These are phyloP conservation scores for Elaeagnus macrophylla DNA, from an alignment of 306 rosid species.

Conservation along the genomic window DNA sequence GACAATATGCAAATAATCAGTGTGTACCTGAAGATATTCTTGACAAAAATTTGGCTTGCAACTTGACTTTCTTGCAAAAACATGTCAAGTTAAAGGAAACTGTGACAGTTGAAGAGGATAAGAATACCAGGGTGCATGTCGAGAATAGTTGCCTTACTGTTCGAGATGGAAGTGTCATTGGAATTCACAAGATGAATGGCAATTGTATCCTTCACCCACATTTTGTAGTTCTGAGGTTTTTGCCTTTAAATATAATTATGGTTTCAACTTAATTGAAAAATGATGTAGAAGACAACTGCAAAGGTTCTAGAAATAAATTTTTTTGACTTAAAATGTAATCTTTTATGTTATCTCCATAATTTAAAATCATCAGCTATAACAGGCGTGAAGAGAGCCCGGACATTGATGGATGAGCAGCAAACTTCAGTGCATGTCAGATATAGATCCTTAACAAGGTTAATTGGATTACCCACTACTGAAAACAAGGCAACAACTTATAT, in stretches of 20 bases:
- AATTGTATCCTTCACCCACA: conserved; percentile 36
- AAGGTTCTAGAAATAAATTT: too few species aligned
- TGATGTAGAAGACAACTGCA: too few species aligned
- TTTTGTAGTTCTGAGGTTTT: too few species aligned
- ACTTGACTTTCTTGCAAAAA: conserved; percentile 23
- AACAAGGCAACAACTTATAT: not conserved
- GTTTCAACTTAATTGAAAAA: too few species aligned
- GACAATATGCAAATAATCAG: conserved; percentile 1
- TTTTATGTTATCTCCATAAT: conserved; percentile 31
- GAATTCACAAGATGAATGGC: conserved; percentile 29
- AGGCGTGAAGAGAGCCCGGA: conserved; percentile 67
- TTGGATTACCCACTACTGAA: conserved; percentile 13
- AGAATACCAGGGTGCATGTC: conserved; percentile 16
- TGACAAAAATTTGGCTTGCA: conserved; percentile 18
- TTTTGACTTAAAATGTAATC: too few species aligned
- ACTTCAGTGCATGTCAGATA: conserved; percentile 65
- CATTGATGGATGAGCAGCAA: conserved; percentile 42
- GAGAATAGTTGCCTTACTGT: conserved; percentile 31
- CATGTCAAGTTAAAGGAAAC: conserved; percentile 28
- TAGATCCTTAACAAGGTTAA: conserved; percentile 71
- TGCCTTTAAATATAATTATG: too few species aligned
- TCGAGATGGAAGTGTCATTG: conserved; percentile 18
- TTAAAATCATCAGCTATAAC: conserved; percentile 32
- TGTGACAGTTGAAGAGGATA: conserved; percentile 20
- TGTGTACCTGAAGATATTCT: not conserved